Percentiles rank a stretch among this genome's conserved stretches.
Evolutionary conservation across 768 basidiomycete genomes (phyloP).

Genomic region (Paxillus rubicundulus): DNA sequence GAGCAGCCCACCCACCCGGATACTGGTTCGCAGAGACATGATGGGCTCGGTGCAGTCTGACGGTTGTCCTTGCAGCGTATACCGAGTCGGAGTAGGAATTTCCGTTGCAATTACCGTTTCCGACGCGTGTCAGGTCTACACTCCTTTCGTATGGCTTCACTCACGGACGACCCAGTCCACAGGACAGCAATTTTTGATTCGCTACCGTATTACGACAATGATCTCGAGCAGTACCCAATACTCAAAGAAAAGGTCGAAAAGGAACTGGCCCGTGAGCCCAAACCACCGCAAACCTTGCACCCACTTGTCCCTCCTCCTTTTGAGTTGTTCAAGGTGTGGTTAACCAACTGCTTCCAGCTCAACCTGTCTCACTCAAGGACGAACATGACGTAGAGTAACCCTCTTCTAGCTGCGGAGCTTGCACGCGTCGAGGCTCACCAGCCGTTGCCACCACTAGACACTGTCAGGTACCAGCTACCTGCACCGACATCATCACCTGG

Average conservation of each 20-base stretch:
- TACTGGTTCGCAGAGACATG: constrained; percentile 48
- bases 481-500: constrained; percentile 59
- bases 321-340: constrained; percentile 66
- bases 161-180: constrained; percentile 10
- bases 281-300: constrained; percentile 58
- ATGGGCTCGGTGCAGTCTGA: constrained; percentile 8
- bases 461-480: constrained; percentile 70
- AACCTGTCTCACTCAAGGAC: background rate
- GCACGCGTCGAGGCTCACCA: constrained; percentile 69
- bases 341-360: background rate
- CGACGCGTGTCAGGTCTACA: constrained; percentile 8
- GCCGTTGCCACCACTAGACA: constrained; percentile 66
- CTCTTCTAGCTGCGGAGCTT: constrained; percentile 70
- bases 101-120: background rate
- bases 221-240: constrained; percentile 71
- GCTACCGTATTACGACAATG: constrained; percentile 93
- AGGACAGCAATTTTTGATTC: constrained; percentile 62
- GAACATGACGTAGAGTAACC: constrained; percentile 49
- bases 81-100: constrained; percentile 29
- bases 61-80: background rate
- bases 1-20: constrained; percentile 44
- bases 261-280: constrained; percentile 72
- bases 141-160: constrained; percentile 25
- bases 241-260: constrained; percentile 73
- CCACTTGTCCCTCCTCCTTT: constrained; percentile 66